Evolutionary conservation across 768 basidiomycete genomes (phyloP).

Genomic region (Dentipellis fragilis): DNA sequence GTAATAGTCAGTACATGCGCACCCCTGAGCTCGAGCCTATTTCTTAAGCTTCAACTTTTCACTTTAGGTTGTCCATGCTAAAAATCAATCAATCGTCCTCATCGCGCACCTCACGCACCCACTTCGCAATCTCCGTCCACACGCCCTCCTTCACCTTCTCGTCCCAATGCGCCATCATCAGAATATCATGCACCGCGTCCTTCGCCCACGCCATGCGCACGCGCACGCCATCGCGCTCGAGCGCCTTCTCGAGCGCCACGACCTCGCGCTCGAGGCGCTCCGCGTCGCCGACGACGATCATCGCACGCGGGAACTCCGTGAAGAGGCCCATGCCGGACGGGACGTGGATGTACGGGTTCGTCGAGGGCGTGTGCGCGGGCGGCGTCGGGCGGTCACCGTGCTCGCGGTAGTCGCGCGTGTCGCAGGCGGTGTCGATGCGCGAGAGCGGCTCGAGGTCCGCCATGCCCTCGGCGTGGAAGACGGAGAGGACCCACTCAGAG

Average conservation of each 20-base stretch:
- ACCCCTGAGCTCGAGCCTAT: too few relatives aligned
- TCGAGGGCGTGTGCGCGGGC: conserved; percentile 6
- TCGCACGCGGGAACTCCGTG: conserved; percentile 32
- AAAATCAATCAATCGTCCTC: too few relatives aligned
- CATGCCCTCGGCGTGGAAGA: conserved; percentile 21
- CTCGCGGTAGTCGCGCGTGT: conserved; percentile 12
- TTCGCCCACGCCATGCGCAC: conserved; percentile 15
- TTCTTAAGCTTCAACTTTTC: too few relatives aligned
- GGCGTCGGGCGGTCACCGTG: neutral
- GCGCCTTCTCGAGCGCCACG: conserved; percentile 13
- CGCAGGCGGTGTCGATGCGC: conserved; percentile 21
- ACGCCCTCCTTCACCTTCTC: conserved; percentile 12
- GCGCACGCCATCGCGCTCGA: conserved; percentile 13
- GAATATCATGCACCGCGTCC: conserved; percentile 12
- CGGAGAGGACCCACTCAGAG: conserved; percentile 21
- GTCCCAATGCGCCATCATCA: conserved; percentile 13
- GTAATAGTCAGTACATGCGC: too few relatives aligned
- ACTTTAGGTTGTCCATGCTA: too few relatives aligned
- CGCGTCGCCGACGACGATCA: conserved; percentile 40
- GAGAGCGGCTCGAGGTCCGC: conserved; percentile 13
- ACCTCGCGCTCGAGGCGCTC: conserved; percentile 43
- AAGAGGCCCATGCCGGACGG: conserved; percentile 32
- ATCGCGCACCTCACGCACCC: conserved; percentile 5
- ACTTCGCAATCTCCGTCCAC: conserved; percentile 11
- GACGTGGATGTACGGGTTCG: conserved; percentile 17